phyloP scores from a whole-genome alignment of 2,329 filamentous ascomycete genomes.

The Fusarium torulosum region DNA sequence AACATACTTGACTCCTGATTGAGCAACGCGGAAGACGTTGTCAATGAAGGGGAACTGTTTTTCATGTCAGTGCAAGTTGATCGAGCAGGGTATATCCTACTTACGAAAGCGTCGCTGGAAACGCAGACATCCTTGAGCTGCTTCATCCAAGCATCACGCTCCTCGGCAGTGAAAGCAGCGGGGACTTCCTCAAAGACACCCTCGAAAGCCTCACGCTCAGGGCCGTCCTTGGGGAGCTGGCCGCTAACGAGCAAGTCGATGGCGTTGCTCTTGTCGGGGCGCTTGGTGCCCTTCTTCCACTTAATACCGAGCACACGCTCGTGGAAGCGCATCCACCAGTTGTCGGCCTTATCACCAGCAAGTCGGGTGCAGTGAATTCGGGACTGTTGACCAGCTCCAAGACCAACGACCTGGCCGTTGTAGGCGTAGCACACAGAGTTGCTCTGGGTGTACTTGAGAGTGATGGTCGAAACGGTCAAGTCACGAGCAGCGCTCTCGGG shows the following conservation, averaged over 20 bases:
- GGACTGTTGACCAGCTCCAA: conserved; percentile 96
- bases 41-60: conserved; percentile 94
- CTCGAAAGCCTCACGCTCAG: conserved; percentile 90
- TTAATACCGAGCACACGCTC: conserved; percentile 86
- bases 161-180: conserved; percentile 81
- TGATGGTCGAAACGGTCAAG: conserved; percentile 94
- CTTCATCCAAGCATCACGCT: conserved; percentile 86
- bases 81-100: conserved; percentile 53
- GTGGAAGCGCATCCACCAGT: conserved; percentile 99
- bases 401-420: conserved; percentile 92
- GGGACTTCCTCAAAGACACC: conserved; percentile 91
- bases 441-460: conserved; percentile 98
- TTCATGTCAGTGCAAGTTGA: conserved; percentile 41
- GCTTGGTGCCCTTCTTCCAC: conserved; percentile 98
- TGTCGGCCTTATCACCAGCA: conserved; percentile 97
- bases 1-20: conserved; percentile 95
- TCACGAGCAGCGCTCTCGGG: conserved; percentile 88
- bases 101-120: conserved; percentile 94
- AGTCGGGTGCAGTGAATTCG: conserved; percentile 98
- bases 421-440: conserved; percentile 98
- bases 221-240: conserved; percentile 83
- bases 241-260: conserved; percentile 96
- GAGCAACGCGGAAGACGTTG: conserved; percentile 91
- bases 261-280: conserved; percentile 96
- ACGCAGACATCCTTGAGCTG: conserved; percentile 86